Conservation (phyloP, 495 filamentous ascomycete genomes). For the Hypoxylon subgilvum region DNA sequence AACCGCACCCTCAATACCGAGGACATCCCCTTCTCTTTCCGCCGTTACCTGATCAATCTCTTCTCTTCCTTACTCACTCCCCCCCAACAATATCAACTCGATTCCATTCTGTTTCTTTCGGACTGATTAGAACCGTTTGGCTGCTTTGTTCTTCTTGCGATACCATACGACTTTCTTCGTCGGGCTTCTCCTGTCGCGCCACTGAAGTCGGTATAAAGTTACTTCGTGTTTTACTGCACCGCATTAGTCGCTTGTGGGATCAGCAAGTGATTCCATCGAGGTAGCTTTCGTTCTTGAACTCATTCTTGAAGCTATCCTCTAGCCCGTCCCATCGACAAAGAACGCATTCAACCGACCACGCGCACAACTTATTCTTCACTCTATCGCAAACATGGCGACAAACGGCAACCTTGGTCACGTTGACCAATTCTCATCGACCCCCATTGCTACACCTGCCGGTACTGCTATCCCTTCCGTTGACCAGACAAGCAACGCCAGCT, state of each 20-base stretch:
- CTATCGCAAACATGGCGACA: conserved; percentile 54
- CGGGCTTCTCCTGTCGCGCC: conserved; percentile 9
- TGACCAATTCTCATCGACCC: conserved; percentile 44
- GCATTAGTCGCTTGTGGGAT: conserved; percentile 16
- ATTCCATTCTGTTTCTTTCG: conserved; percentile 19
- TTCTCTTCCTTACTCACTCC: background rate
- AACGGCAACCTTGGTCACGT: conserved; percentile 52
- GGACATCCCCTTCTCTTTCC: background rate
- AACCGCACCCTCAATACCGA: too few relatives aligned
- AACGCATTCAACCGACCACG: conserved; percentile 16
- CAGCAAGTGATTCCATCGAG: conserved; percentile 9
- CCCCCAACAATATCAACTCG: background rate
- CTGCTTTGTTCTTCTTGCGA: conserved; percentile 10
- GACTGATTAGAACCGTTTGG: conserved; percentile 1
- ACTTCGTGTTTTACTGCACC: conserved; percentile 1
- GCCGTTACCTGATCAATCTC: background rate
- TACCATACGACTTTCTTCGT: conserved; percentile 8
- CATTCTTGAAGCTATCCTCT: conserved; percentile 2
- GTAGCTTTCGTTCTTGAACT: conserved; percentile 1
- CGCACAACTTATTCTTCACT: conserved; percentile 25
- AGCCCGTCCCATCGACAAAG: conserved; percentile 18
- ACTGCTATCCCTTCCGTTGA: conserved; percentile 18
- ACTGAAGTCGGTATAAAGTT: conserved; percentile 12
- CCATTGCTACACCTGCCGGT: conserved; percentile 31
- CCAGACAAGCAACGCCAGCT: conserved; percentile 24